A percentile compares a stretch with the other conserved stretches of the same genome.
Evolutionary conservation across 352 stramenopile species (phyloP).

Genomic region (Phytophthora palmivora): DNA sequence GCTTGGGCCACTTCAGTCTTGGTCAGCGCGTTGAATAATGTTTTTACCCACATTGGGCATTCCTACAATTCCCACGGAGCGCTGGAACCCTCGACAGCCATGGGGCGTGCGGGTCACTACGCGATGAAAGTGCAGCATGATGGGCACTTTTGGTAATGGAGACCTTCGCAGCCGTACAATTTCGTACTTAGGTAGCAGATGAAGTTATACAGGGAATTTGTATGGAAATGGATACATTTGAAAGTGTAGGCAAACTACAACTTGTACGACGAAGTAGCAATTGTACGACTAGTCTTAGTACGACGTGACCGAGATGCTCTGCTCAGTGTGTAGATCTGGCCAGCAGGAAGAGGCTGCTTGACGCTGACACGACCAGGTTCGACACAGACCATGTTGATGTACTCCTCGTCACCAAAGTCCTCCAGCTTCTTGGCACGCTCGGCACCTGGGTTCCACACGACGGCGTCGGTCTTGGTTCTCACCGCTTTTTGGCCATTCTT

Average conservation of each 20-base stretch:
- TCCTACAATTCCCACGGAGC: constrained; percentile 87
- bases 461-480: constrained; percentile 66
- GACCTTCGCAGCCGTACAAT: constrained; percentile 12
- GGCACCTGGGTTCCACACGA: constrained; percentile 95
- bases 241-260: constrained; percentile 11
- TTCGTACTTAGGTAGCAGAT: constrained; percentile 1
- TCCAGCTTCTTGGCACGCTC: constrained; percentile 91
- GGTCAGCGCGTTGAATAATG: constrained; percentile 89
- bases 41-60: constrained; percentile 93
- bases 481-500: constrained; percentile 22
- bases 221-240: constrained; percentile 24
- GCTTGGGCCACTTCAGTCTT: constrained; percentile 87
- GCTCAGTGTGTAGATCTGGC: constrained; percentile 54
- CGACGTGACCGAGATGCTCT: constrained; percentile 30
- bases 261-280: background rate
- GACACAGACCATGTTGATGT: constrained; percentile 95
- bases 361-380: constrained; percentile 89
- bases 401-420: constrained; percentile 96
- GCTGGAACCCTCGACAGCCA: constrained; percentile 64
- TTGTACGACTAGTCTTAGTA: constrained; percentile 9
- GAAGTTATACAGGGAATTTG: constrained; percentile 4
- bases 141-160: constrained; percentile 11
- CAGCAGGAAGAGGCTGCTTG: constrained; percentile 50
- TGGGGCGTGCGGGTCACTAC: constrained; percentile 7
- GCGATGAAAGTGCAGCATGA: constrained; percentile 31